Percentiles rank a stretch among this genome's conserved stretches.
These are phyloP conservation scores for Monoraphidium neglectum DNA, from an alignment of 139 green algal species.

Conservation along the genomic window DNA sequence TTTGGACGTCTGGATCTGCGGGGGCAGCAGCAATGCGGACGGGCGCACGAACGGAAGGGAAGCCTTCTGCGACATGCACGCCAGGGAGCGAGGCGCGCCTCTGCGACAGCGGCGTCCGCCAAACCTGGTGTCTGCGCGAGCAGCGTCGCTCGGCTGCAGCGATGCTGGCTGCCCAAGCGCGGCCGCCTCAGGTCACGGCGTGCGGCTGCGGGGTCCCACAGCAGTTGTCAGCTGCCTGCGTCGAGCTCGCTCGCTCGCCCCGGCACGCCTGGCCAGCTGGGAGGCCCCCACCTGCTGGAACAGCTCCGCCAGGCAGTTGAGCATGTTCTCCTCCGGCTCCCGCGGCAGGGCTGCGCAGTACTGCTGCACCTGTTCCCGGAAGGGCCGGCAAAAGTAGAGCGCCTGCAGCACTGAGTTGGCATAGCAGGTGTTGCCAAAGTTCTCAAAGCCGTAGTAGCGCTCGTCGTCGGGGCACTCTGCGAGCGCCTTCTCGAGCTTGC, in stretches of 20 bases:
- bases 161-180: background rate
- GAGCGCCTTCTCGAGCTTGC: conserved; percentile 75
- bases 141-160: no score
- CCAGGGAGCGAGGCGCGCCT: no score
- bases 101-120: no score
- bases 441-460: conserved; percentile 96
- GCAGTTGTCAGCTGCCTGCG: background rate
- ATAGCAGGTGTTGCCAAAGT: conserved; percentile 99
- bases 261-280: background rate
- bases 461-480: conserved; percentile 79
- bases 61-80: no score
- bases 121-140: no score
- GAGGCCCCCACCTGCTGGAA: conserved; percentile 70
- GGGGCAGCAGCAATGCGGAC: no score
- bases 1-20: conserved; percentile 84
- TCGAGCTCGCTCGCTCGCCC: background rate
- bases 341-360: conserved; percentile 60
- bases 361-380: conserved; percentile 79
- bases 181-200: background rate
- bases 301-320: conserved; percentile 90
- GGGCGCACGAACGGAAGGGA: no score
- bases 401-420: conserved; percentile 93
- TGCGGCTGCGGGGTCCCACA: background rate
- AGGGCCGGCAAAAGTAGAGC: conserved; percentile 90
- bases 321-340: conserved; percentile 82